Percentiles rank a stretch among this genome's conserved stretches.
Evolutionary conservation across 2,329 filamentous ascomycete species (phyloP).

Genomic region (Elsinoe arachidis): DNA sequence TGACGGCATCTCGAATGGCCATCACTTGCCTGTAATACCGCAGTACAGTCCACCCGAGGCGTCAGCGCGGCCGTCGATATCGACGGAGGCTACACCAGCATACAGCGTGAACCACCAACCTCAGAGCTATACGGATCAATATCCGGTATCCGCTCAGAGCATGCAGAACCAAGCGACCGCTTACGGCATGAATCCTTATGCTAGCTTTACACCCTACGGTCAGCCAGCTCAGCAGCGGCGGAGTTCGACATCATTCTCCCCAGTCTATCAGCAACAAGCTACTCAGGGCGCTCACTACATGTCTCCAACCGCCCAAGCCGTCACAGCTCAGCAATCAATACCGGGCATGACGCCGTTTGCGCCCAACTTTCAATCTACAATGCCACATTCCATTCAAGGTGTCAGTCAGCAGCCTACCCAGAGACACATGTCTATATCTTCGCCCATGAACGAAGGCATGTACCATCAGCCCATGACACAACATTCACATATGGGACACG

Average conservation of each 20-base stretch:
- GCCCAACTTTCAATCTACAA: not conserved
- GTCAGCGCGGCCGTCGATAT: not conserved
- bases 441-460: constrained; percentile 2
- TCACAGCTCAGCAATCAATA: not conserved
- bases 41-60: not conserved
- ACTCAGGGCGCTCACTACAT: not conserved
- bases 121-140: not conserved
- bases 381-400: not conserved
- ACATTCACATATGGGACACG: not conserved
- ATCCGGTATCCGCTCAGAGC: not conserved
- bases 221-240: not conserved
- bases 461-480: constrained; percentile 1
- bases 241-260: constrained; percentile 7
- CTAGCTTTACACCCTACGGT: not conserved
- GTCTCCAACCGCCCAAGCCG: not conserved
- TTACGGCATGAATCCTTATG: not conserved
- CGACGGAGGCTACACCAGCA: not conserved
- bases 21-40: not conserved
- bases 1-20: not conserved
- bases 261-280: not conserved
- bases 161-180: not conserved
- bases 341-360: constrained; percentile 5
- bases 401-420: not conserved
- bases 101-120: not conserved
- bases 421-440: not conserved